Evolutionary conservation across 305 asterid species (phyloP).

Genomic region (Fraxinus angustifolia): DNA sequence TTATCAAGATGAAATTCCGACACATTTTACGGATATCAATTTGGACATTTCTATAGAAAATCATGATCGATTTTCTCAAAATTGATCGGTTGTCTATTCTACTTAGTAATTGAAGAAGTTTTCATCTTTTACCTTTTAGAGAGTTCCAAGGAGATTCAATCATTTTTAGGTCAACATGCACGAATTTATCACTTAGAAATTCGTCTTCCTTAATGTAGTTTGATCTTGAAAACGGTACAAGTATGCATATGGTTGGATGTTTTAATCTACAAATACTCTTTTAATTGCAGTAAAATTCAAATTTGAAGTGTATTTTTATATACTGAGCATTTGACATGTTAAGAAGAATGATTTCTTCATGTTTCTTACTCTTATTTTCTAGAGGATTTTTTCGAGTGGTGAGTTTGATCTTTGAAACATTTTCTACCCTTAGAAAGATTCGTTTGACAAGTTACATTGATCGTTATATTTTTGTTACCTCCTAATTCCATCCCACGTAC

Average conservation of each 20-base stretch:
- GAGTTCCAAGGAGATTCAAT: not conserved
- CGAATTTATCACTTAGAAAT: not conserved
- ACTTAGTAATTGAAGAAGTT: not conserved
- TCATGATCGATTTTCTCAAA: not conserved
- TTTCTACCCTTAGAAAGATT: not conserved
- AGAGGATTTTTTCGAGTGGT: not conserved
- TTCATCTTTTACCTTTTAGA: not conserved
- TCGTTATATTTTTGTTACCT: not conserved
- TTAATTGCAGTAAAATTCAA: not conserved
- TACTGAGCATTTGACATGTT: not conserved
- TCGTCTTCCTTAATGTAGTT: not conserved
- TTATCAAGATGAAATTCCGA: not conserved
- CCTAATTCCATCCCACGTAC: not conserved
- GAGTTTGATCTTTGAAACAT: not conserved
- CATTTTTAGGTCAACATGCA: not conserved
- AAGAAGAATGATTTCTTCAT: not conserved
- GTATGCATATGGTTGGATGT: not conserved
- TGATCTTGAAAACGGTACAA: not conserved
- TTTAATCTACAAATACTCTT: not conserved
- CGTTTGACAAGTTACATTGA: not conserved
- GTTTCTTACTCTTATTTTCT: not conserved
- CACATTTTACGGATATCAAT: not conserved
- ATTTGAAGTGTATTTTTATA: not conserved
- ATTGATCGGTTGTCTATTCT: not conserved
- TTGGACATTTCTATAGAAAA: not conserved